phyloP scores from a whole-genome alignment of 805 yeast species.

The Yamadazyma insecticola region DNA sequence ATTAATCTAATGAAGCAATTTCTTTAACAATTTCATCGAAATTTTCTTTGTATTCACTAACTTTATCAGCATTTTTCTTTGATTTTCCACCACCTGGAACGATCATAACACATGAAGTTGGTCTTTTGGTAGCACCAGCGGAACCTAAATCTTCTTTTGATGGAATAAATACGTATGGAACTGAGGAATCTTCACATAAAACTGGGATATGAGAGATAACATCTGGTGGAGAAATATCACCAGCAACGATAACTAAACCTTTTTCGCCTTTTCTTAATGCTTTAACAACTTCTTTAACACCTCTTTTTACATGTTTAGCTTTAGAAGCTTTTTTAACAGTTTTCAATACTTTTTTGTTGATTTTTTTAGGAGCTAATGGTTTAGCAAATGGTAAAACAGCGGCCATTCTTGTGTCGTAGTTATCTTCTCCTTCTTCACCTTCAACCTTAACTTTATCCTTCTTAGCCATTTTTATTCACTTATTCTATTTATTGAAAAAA shows the following conservation, averaged over 20 bases:
- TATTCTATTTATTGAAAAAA: constrained; percentile 1
- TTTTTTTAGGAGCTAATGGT: constrained; percentile 93
- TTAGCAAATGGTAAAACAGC: constrained; percentile 89
- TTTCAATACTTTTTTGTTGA: constrained; percentile 91
- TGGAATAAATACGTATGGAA: constrained; percentile 91
- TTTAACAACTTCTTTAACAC: constrained; percentile 98
- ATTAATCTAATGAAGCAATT: constrained; percentile 45
- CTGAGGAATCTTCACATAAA: constrained; percentile 88
- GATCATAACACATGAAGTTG: constrained; percentile 95
- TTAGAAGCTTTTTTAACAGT: constrained; percentile 97
- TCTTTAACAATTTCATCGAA: constrained; percentile 95
- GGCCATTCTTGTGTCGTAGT: constrained; percentile 88
- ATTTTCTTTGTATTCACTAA: constrained; percentile 83
- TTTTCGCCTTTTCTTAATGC: constrained; percentile 97
- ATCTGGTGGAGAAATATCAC: constrained; percentile 96
- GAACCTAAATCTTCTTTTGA: constrained; percentile 97
- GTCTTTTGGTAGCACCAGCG: constrained; percentile 99
- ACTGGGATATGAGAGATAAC: constrained; percentile 97
- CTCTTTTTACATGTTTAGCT: constrained; percentile 97
- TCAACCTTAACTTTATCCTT: constrained; percentile 43
- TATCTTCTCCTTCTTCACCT: constrained; percentile 55
- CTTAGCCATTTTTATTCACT: constrained; percentile 36
- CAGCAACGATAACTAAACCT: constrained; percentile 94
- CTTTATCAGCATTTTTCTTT: constrained; percentile 65
- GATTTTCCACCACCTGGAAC: constrained; percentile 92